phyloP scores from a whole-genome alignment of 2,329 filamentous ascomycete genomes.

The Trichothecium sympodiale region DNA sequence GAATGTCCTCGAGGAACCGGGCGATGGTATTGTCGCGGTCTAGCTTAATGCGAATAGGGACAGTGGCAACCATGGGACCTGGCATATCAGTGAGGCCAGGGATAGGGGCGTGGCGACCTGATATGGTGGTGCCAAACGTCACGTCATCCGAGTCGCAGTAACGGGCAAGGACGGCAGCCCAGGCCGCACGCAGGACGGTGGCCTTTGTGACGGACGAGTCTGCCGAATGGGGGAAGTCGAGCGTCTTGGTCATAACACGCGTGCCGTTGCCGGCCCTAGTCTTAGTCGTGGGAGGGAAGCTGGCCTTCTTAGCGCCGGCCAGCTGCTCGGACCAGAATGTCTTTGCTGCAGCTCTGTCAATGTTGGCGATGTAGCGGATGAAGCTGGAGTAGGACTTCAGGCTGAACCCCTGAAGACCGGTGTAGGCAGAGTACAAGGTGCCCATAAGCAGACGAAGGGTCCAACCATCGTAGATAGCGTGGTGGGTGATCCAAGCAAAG shows the following conservation, averaged over 20 bases:
- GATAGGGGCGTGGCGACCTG: conserved; percentile 8
- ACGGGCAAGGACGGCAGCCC: conserved; percentile 8
- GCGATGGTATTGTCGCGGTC: conserved; percentile 3
- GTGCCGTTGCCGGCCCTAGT: neutral
- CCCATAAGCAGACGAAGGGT: conserved; percentile 1
- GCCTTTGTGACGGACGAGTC: conserved; percentile 8
- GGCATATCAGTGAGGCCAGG: conserved; percentile 8
- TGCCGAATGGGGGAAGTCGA: neutral
- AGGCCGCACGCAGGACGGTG: conserved; percentile 6
- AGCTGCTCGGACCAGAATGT: conserved; percentile 2
- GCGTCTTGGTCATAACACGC: neutral
- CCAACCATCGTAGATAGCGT: conserved; percentile 10
- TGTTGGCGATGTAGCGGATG: conserved; percentile 27
- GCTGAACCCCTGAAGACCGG: neutral
- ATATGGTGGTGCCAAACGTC: conserved; percentile 8
- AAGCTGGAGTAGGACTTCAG: conserved; percentile 23
- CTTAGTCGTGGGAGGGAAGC: neutral
- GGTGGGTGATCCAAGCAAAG: conserved; percentile 9
- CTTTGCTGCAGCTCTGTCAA: conserved; percentile 4
- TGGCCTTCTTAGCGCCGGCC: conserved; percentile 1
- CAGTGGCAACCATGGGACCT: conserved; percentile 8
- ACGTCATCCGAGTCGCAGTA: conserved; percentile 21
- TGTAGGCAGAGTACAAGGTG: neutral
- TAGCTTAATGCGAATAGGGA: conserved; percentile 6
- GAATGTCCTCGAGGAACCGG: conserved; percentile 7